Evolutionary conservation across 148 eudicot species (phyloP), one percentile per base, ranked within the genome.

Genomic region (Tetragonia tetragonoides): DNA sequence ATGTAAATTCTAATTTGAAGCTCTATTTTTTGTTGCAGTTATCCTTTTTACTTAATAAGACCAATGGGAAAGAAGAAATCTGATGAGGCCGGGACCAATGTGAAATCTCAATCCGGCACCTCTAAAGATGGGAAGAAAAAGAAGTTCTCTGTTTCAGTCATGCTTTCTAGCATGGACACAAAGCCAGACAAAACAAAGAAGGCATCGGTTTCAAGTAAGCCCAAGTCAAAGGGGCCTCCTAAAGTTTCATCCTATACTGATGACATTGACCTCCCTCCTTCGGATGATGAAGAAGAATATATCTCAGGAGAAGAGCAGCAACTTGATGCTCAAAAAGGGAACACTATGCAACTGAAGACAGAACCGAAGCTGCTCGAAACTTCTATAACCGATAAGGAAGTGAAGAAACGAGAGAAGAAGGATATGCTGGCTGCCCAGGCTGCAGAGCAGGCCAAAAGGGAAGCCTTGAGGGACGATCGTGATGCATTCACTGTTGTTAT

Each of bases 401-500:
- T 83, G 75, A 83, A 80, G 70, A 83, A 83, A 66, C 63, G 80
- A 41, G 82, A 83, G 74, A 68, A 82, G 79, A 78, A 82, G 60
- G 81, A 78, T 3, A 78, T 75, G 79, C 16, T 74, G 38, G 78
- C 72, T 61, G 76, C 67, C 23, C 75, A 74, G 5, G 80, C 76
- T 41, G 76, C 77, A 3, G 83, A 76, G 11, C 15, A 5, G 18
- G 83, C 75, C 7, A 73, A 39, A 59, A 73, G 40, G 49, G 75
- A 73, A 18, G 75, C 75, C 49, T 6, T 89, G 28, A 87, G 49
- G 84, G 92, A 89, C 72, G 92, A 89, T 77, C 92, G 66, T 76
- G 92, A 89, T 84, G 92, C 92, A 2, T 89, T 89, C 70, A 86
- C 88, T 44, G 92, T 89, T 23, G 92, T 87, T 47, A 88, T 88